Evolutionary conservation across 2,329 filamentous ascomycete species (phyloP).

Genomic region (Hymenoscyphus repandus): DNA sequence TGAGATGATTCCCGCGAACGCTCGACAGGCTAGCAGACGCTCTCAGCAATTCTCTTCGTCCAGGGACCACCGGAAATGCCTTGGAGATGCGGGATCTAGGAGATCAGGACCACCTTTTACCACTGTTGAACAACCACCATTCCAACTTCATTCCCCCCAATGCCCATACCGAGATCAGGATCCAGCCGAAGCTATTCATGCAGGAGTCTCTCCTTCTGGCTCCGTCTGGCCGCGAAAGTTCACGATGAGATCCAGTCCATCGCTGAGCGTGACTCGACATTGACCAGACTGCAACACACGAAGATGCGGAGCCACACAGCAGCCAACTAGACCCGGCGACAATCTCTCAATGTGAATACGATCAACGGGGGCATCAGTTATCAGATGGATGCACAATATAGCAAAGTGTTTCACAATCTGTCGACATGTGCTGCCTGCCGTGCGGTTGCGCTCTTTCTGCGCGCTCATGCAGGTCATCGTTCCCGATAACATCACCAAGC

Average conservation of each 20-base stretch:
- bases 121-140: conserved; percentile 2
- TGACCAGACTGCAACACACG: conserved; percentile 19
- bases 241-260: conserved; percentile 24
- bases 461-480: conserved; percentile 25
- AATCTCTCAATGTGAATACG: conserved; percentile 9
- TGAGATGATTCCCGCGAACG: conserved; percentile 12
- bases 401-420: conserved; percentile 20
- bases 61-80: conserved; percentile 17
- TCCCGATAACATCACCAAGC: conserved; percentile 7
- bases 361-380: conserved; percentile 8
- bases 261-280: conserved; percentile 11
- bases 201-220: conserved; percentile 30
- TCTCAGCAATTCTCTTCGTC: conserved; percentile 18
- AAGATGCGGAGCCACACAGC: conserved; percentile 12
- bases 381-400: conserved; percentile 14
- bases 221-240: conserved; percentile 22
- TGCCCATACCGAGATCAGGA: conserved; percentile 22
- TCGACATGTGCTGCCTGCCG: conserved; percentile 13
- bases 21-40: conserved; percentile 26
- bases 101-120: conserved; percentile 1
- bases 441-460: conserved; percentile 10
- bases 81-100: conserved; percentile 14
- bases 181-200: conserved; percentile 27
- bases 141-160: conserved; percentile 19
- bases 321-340: conserved; percentile 8